These are phyloP conservation scores for Medicago ruthenica DNA, from an alignment of 306 rosid genomes.

Conservation along the genomic window DNA sequence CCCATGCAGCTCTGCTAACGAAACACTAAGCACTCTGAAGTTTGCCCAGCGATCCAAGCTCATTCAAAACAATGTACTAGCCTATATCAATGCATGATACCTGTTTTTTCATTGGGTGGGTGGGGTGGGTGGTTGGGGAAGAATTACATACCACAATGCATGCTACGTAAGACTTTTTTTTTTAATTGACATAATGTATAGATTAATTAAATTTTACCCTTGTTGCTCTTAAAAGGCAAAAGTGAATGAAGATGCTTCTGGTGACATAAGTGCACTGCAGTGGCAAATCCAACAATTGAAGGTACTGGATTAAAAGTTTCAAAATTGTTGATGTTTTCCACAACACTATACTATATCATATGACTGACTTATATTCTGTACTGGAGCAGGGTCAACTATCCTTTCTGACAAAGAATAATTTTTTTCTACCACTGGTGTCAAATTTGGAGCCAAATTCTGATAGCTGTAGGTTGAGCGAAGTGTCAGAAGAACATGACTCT, in stretches of 20 bases:
- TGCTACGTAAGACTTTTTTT: neutral
- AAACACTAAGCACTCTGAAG: slow-evolving; percentile 94
- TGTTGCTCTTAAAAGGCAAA: slow-evolving; percentile 61
- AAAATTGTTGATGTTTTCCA: slow-evolving; percentile 39
- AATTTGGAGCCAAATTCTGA: slow-evolving; percentile 60
- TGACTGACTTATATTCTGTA: slow-evolving; percentile 49
- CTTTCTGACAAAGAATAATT: slow-evolving; percentile 62
- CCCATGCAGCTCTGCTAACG: slow-evolving; percentile 77
- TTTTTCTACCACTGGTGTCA: slow-evolving; percentile 46
- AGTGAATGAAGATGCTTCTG: slow-evolving; percentile 96
- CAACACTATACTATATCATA: slow-evolving; percentile 26
- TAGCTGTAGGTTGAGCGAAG: slow-evolving; percentile 53
- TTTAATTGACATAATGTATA: slow-evolving; percentile 16
- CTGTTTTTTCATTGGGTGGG: neutral
- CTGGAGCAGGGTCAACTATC: slow-evolving; percentile 76
- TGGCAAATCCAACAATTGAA: slow-evolving; percentile 86
- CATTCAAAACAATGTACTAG: slow-evolving; percentile 88
- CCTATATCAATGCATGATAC: slow-evolving; percentile 23
- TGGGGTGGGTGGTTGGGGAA: neutral
- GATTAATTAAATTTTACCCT: slow-evolving; percentile 38
- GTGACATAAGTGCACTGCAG: slow-evolving; percentile 83
- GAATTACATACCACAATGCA: slow-evolving; percentile 13
- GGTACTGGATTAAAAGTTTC: slow-evolving; percentile 54
- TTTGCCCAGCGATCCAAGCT: slow-evolving; percentile 99
- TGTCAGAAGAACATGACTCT: slow-evolving; percentile 52